Percentiles rank a stretch among this genome's conserved stretches.
Evolutionary conservation across 225 moss, liverwort and hornwort species (phyloP).

Genomic region (Neckera pumila): DNA sequence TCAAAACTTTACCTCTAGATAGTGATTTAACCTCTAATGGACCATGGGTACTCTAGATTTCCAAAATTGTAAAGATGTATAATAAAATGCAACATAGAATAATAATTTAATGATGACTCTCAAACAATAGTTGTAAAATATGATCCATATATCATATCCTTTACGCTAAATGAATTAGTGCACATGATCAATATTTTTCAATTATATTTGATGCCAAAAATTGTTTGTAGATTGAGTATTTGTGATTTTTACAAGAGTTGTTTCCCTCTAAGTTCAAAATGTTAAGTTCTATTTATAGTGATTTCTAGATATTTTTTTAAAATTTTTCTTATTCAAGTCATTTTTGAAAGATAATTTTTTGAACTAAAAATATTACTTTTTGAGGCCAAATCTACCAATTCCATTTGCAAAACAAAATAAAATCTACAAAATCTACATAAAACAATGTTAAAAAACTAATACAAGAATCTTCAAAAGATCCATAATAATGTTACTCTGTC

Average conservation of each 20-base stretch:
- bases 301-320: too few relatives aligned
- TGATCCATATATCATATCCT: neutral
- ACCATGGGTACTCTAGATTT: neutral
- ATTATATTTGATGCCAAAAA: neutral
- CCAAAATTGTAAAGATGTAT: neutral
- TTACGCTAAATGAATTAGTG: neutral
- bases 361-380: too few relatives aligned
- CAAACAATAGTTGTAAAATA: neutral
- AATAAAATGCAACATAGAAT: neutral
- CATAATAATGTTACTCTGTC: too few relatives aligned
- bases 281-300: neutral
- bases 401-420: neutral
- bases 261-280: too few relatives aligned
- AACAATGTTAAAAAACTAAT: neutral
- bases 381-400: fast-evolving
- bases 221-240: neutral
- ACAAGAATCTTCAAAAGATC: neutral
- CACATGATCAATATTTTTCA: neutral
- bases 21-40: neutral
- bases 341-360: too few relatives aligned
- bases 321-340: too few relatives aligned
- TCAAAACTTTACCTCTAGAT: neutral
- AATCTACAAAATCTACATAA: neutral
- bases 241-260: neutral
- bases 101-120: neutral